A percentile compares a stretch with the other conserved stretches of the same genome.
These are phyloP conservation scores for Candida boidinii DNA, from an alignment of 805 yeast genomes.

Conservation along the genomic window DNA sequence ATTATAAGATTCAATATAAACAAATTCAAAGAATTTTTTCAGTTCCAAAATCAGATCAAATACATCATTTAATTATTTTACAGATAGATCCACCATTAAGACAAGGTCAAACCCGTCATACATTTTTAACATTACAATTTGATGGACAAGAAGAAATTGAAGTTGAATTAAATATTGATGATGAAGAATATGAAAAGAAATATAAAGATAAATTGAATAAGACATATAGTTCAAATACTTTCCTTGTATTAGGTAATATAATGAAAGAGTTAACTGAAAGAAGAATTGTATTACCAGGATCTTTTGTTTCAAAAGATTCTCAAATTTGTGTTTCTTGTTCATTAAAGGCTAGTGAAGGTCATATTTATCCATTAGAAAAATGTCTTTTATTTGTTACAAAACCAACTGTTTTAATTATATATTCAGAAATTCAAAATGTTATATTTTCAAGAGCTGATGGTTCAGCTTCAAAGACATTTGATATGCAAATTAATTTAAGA, in stretches of 20 bases:
- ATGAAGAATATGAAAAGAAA: slow-evolving; percentile 67
- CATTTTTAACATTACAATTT: slow-evolving; percentile 85
- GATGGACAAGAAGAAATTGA: slow-evolving; percentile 86
- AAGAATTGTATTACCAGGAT: slow-evolving; percentile 77
- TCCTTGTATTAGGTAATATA: slow-evolving; percentile 79
- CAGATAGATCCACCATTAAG: slow-evolving; percentile 96
- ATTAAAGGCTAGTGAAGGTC: slow-evolving; percentile 91
- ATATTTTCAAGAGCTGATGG: slow-evolving; percentile 82
- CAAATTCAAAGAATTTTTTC: slow-evolving; percentile 88
- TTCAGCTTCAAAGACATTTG: slow-evolving; percentile 81
- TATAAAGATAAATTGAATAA: slow-evolving; percentile 70
- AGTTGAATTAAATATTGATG: slow-evolving; percentile 78
- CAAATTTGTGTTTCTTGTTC: slow-evolving; percentile 90
- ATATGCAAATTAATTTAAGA: slow-evolving; percentile 68
- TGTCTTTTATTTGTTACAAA: slow-evolving; percentile 87
- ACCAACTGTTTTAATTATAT: slow-evolving; percentile 89
- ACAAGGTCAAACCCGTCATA: slow-evolving; percentile 97
- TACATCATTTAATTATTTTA: slow-evolving; percentile 77
- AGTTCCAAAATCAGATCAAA: slow-evolving; percentile 89
- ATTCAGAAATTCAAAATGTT: slow-evolving; percentile 66
- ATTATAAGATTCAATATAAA: slow-evolving; percentile 85
- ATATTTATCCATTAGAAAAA: slow-evolving; percentile 85
- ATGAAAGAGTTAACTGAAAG: slow-evolving; percentile 86
- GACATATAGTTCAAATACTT: slow-evolving; percentile 68
- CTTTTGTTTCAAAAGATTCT: slow-evolving; percentile 64